Percentiles rank a stretch among this genome's conserved stretches.
Conservation (phyloP, 2,329 filamentous ascomycete genomes). For the Botrytis fragariae region DNA sequence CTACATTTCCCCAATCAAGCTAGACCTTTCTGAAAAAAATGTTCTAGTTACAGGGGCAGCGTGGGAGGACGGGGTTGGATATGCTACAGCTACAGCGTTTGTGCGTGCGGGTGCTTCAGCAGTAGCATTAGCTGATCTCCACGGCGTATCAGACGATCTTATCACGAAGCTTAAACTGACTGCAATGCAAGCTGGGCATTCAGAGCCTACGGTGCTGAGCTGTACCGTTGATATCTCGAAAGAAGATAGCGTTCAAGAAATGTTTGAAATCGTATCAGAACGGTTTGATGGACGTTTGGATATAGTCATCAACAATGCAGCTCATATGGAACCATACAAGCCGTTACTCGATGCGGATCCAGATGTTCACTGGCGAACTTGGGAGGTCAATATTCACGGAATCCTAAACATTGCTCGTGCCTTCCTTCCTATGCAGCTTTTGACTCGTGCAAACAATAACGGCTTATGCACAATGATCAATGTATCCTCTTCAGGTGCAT, state of each 20-base stretch:
- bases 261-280: not conserved
- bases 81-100: slow-evolving; percentile 14
- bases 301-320: slow-evolving; percentile 32
- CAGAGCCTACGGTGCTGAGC: slow-evolving; percentile 4
- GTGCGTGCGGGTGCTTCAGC: slow-evolving; percentile 10
- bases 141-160: not conserved
- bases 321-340: slow-evolving; percentile 21
- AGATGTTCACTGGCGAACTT: slow-evolving; percentile 25
- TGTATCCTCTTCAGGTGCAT: slow-evolving; percentile 45
- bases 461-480: slow-evolving; percentile 47
- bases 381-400: slow-evolving; percentile 28
- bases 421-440: slow-evolving; percentile 28
- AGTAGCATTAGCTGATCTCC: slow-evolving; percentile 17
- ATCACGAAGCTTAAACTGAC: not conserved
- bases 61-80: slow-evolving; percentile 17
- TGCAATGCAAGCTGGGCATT: slow-evolving; percentile 3
- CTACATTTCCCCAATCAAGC: slow-evolving; percentile 10
- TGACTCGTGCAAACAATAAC: slow-evolving; percentile 20
- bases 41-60: slow-evolving; percentile 16
- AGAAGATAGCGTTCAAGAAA: not conserved
- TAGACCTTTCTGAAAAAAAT: not conserved
- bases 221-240: slow-evolving; percentile 7
- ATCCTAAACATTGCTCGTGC: slow-evolving; percentile 23
- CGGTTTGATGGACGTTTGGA: slow-evolving; percentile 24
- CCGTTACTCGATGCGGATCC: slow-evolving; percentile 22